A percentile compares a stretch with the other conserved stretches of the same genome.
These are phyloP conservation scores for Barnettozyma californica DNA, from an alignment of 805 yeast genomes.

Conservation along the genomic window DNA sequence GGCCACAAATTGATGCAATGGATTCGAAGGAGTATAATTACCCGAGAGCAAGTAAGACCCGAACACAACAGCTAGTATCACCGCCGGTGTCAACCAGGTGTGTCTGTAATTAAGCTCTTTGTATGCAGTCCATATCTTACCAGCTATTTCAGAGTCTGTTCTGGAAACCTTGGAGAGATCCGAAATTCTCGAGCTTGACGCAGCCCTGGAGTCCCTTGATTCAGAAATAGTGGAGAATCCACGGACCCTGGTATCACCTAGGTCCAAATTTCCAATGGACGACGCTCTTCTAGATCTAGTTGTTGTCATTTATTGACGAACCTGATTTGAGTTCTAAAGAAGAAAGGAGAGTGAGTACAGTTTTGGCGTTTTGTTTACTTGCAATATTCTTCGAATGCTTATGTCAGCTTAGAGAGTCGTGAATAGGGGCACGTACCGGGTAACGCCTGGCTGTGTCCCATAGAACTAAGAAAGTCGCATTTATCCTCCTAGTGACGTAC, in stretches of 20 bases:
- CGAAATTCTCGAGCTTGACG: slow-evolving; percentile 31
- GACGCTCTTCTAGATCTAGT: slow-evolving; percentile 46
- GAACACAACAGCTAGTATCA: slow-evolving; percentile 39
- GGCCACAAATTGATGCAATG: slow-evolving; percentile 55
- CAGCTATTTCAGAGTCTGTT: slow-evolving; percentile 48
- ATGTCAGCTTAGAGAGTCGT: neutral
- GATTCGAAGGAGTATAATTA: slow-evolving; percentile 53
- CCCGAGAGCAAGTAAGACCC: slow-evolving; percentile 49
- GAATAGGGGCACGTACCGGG: neutral
- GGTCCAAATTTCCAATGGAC: slow-evolving; percentile 66
- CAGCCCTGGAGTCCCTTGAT: slow-evolving; percentile 36
- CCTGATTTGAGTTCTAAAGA: neutral
- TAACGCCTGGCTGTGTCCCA: neutral
- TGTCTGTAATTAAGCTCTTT: slow-evolving; percentile 50
- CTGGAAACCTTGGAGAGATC: slow-evolving; percentile 28
- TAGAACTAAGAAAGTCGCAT: neutral
- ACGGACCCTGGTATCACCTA: slow-evolving; percentile 71
- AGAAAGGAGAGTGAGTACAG: neutral
- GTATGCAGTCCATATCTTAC: slow-evolving; percentile 51
- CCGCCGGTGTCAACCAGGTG: slow-evolving; percentile 70
- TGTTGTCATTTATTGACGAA: neutral
- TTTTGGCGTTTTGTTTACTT: neutral
- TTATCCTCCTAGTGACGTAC: neutral
- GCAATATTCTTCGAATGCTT: neutral
- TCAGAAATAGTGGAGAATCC: slow-evolving; percentile 63